Evolutionary conservation across 495 filamentous ascomycete genomes (phyloP), one percentile per base, ranked within the genome.

Genomic region (Daldinia caldariorum): DNA sequence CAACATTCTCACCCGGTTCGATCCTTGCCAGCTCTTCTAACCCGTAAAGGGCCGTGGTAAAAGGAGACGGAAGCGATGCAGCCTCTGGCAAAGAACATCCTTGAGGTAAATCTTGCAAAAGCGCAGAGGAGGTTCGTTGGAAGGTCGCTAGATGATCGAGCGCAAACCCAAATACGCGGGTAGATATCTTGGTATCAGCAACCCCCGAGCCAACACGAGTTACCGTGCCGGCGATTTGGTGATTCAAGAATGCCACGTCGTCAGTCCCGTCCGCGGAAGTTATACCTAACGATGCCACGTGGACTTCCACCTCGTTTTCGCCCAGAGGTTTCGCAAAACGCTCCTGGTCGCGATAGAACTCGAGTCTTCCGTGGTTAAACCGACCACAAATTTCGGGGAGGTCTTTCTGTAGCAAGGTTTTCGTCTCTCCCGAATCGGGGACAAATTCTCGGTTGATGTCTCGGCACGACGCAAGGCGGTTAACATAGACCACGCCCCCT

Each of bases 361-460:
- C 47, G 12, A 51, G 16, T 3, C 5, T 29, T 16, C 47, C 47
- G 20, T 51, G 16, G 10, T 51, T 12, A 29, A 20, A 51, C 6
- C 20, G 16, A 18, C 16, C 47, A 18, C 9, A 20, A 4, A 51
- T 18, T 12, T 12, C n/a, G 9, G 47, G 47, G 0, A 12, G 22
- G 47, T 51, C 47, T 3, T 26, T 18, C 9, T 51, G 18, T 1
- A 16, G 20, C 4, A 51, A 18, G 8, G 47, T 22, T 29, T 7
- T 51, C 18, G 47, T 51, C 47, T 51, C 47, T 5, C 47, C 47
- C 5, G 47, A 51, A 26, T 51, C 47, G 12, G 47, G 47, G 10
- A 51, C 47, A 26, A 51, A 51, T 3, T 18, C 20, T 20, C 47
- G 47, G 29, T 51, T 51, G 10, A 51, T 18, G 29, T 51, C 47